Percentiles rank a stretch among this genome's conserved stretches.
These are phyloP conservation scores for Penicillium freii DNA, from an alignment of 2,329 filamentous ascomycete species.

Conservation along the genomic window DNA sequence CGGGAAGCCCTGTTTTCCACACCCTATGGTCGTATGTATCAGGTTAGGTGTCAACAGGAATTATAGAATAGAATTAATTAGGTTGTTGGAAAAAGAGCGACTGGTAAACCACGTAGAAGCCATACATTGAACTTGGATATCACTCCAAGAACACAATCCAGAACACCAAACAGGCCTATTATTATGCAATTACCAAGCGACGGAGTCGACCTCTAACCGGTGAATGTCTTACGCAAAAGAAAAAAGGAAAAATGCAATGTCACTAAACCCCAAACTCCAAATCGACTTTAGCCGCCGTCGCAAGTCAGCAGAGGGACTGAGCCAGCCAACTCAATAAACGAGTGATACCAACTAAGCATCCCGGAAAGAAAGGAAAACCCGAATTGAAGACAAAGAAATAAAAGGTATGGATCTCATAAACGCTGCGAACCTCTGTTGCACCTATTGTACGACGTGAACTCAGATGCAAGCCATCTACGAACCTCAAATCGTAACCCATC, in stretches of 20 bases:
- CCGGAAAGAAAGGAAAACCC: not conserved
- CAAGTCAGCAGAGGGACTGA: not conserved
- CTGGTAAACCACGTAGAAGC: no score
- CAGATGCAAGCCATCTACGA: not conserved
- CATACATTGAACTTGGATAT: no score
- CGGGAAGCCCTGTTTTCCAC: no score
- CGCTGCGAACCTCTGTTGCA: no score
- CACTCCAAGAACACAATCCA: no score
- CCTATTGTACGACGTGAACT: not conserved
- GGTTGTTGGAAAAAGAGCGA: no score
- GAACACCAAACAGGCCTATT: not conserved
- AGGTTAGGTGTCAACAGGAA: accelerated
- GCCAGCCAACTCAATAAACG: not conserved
- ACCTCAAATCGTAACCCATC: not conserved
- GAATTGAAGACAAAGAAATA: not conserved
- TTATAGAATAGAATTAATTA: no score
- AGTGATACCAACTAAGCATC: not conserved
- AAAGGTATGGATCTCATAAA: not conserved
- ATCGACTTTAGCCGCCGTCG: not conserved
- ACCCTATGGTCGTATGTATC: no score
- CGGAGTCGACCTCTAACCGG: not conserved
- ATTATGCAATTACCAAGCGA: not conserved
- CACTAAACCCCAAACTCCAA: not conserved
- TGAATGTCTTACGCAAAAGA: not conserved
- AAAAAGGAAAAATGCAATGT: not conserved